A percentile compares a stretch with the other conserved stretches of the same genome.
These are phyloP conservation scores for Artomyces pyxidatus DNA, from an alignment of 768 basidiomycete genomes.

Conservation along the genomic window DNA sequence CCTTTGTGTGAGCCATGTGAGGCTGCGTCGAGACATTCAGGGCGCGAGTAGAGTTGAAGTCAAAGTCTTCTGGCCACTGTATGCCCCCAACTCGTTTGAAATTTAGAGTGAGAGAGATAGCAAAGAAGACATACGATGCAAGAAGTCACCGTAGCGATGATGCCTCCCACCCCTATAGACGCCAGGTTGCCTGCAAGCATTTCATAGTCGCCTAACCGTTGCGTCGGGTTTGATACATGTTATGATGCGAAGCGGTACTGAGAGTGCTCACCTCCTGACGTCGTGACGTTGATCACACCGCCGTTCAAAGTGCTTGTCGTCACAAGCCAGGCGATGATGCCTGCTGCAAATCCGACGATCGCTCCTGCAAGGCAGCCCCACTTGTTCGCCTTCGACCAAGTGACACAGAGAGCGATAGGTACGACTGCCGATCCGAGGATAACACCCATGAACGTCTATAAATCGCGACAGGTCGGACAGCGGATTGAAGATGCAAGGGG, in stretches of 20 bases:
- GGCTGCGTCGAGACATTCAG: slow-evolving; percentile 44
- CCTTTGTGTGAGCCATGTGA: slow-evolving; percentile 16
- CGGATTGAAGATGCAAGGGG: not conserved
- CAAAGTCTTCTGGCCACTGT: slow-evolving; percentile 75
- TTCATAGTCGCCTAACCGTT: slow-evolving; percentile 36
- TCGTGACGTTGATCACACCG: slow-evolving; percentile 61
- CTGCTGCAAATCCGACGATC: slow-evolving; percentile 57
- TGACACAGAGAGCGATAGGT: slow-evolving; percentile 79
- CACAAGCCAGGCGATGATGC: slow-evolving; percentile 79
- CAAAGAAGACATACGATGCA: slow-evolving; percentile 48
- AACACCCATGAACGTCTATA: slow-evolving; percentile 80
- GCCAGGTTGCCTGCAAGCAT: slow-evolving; percentile 92
- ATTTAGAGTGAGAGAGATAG: no score
- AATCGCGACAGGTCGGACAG: not conserved
- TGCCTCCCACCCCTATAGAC: slow-evolving; percentile 72
- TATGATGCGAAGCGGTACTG: not conserved
- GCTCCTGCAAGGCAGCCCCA: slow-evolving; percentile 76
- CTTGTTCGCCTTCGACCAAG: slow-evolving; percentile 82
- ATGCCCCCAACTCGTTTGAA: no score
- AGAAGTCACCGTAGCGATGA: slow-evolving; percentile 61
- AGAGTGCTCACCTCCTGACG: slow-evolving; percentile 30
- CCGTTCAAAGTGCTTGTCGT: slow-evolving; percentile 65
- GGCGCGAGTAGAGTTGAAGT: slow-evolving; percentile 71
- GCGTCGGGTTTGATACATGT: slow-evolving; percentile 17
- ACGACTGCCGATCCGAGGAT: slow-evolving; percentile 80